Base-by-base conservation (phyloP, 306 rosid species). In the Luffa acutangula region DNA sequence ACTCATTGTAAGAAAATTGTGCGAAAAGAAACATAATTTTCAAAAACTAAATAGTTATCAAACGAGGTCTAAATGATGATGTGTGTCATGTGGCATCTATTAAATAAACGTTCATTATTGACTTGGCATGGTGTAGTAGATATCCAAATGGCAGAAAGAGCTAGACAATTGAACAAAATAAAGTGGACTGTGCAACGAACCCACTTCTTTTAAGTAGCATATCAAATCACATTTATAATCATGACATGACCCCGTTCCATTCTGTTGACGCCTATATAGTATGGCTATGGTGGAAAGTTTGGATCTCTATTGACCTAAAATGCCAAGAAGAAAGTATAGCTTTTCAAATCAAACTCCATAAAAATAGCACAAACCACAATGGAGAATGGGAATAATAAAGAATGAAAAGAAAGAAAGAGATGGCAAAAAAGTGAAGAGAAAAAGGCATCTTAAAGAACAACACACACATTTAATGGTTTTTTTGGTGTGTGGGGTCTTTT, bases 271-370 rank as follows among this genome's bases (percentile, higher is more conserved):
- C 5, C 4, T 17, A 17, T 15, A 53, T 53, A 53, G 58, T 53
- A 53, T 15, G 58, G 48, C 25, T 37, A 65, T 14, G 21, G 48
- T 65, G 41, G 72, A 65, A 65, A 37, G 21, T 65, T 65, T 7
- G 7, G 2, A 15, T 65, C 25, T 17, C 7, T 17, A 7, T 37
- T 65, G 48, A 65, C 72, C 72, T 65, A 37, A 64, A 65, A 65
- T 39, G 48, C 31, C 3, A 17, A 17, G 72, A 37, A 37, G 48
- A 65, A 65, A 65, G 72, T 39, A 7, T 37, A 65, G 72, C 13
- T 65, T 65, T 37, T 65, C 72, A 65, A 65, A 65, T 65, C 72
- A 65, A 65, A 65, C 48, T 65, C 48, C 72, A 65, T 31, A 65
- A 65, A 37, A 65, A 13, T 34, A 63, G n/a, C 70, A 63, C 70